phyloP scores from a whole-genome alignment of 805 yeast genomes.

The Cyberlindnera meyerae region DNA sequence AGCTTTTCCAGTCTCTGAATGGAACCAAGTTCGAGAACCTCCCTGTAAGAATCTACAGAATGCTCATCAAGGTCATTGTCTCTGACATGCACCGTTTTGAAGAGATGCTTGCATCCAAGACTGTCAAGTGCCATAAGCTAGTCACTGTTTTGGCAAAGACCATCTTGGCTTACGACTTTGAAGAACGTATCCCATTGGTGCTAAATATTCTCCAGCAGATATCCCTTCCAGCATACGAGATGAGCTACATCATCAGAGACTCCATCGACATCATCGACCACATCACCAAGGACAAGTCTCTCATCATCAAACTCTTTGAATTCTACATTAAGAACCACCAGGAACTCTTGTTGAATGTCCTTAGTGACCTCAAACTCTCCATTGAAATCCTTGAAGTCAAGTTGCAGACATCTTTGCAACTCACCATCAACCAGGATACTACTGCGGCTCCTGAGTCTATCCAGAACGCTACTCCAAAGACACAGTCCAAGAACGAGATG shows the following conservation, averaged over 20 bases:
- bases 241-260: slow-evolving; percentile 34
- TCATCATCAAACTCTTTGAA: slow-evolving; percentile 36
- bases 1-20: slow-evolving; percentile 43
- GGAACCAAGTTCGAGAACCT: slow-evolving; percentile 38
- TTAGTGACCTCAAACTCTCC: slow-evolving; percentile 31
- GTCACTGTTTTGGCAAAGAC: slow-evolving; percentile 41
- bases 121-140: slow-evolving; percentile 34
- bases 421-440: slow-evolving; percentile 27
- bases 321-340: slow-evolving; percentile 33
- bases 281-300: slow-evolving; percentile 34
- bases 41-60: slow-evolving; percentile 34
- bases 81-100: slow-evolving; percentile 22
- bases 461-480: slow-evolving; percentile 15
- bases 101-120: slow-evolving; percentile 26
- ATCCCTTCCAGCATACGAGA: slow-evolving; percentile 33
- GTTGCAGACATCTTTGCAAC: slow-evolving; percentile 55
- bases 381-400: slow-evolving; percentile 55
- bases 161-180: slow-evolving; percentile 38
- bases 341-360: slow-evolving; percentile 34
- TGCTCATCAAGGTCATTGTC: slow-evolving; percentile 26
- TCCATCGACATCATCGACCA: slow-evolving; percentile 32
- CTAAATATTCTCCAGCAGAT: slow-evolving; percentile 32
- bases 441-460: slow-evolving; percentile 11
- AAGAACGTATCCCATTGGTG: slow-evolving; percentile 29
- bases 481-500: slow-evolving; percentile 11